Evolutionary conservation across 306 rosid genomes (phyloP).

Genomic region (Castanospermum australe): DNA sequence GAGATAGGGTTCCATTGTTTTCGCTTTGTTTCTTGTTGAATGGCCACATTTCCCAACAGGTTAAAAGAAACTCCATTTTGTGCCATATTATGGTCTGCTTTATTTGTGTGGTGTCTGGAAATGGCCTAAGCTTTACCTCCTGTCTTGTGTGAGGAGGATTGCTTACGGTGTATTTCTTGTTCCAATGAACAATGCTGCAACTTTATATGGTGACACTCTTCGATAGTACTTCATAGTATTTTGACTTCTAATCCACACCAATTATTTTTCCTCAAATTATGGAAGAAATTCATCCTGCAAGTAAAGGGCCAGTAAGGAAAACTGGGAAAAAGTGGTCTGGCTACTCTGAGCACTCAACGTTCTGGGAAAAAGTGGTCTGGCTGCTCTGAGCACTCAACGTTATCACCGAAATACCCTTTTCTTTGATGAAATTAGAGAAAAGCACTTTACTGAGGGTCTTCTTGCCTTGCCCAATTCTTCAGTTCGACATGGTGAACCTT

Average conservation of each 20-base stretch:
- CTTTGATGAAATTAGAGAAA: background rate
- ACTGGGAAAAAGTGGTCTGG: background rate
- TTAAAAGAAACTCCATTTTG: slow-evolving; percentile 40
- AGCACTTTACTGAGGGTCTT: background rate
- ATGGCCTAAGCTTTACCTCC: slow-evolving; percentile 37
- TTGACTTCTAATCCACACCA: background rate
- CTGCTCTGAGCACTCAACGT: too few relatives aligned
- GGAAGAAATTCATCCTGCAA: background rate
- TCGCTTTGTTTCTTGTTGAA: slow-evolving; percentile 28
- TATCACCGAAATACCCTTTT: too few relatives aligned
- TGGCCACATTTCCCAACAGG: slow-evolving; percentile 40
- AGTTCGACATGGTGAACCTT: background rate
- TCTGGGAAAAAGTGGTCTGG: too few relatives aligned
- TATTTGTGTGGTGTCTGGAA: slow-evolving; percentile 52
- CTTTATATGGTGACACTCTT: background rate
- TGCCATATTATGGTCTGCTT: slow-evolving; percentile 55
- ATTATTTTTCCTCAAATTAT: background rate
- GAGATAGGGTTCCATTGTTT: slow-evolving; percentile 53
- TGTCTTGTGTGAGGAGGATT: slow-evolving; percentile 10
- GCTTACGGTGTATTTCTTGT: slow-evolving; percentile 14
- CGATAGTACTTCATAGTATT: background rate
- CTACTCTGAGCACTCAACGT: too few relatives aligned
- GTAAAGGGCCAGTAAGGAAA: background rate
- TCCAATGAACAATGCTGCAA: slow-evolving; percentile 12
- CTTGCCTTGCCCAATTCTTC: background rate